Evolutionary conservation across 495 filamentous ascomycete species (phyloP), one percentile per base, ranked within the genome.

Genomic region (Xylaria flabelliformis): DNA sequence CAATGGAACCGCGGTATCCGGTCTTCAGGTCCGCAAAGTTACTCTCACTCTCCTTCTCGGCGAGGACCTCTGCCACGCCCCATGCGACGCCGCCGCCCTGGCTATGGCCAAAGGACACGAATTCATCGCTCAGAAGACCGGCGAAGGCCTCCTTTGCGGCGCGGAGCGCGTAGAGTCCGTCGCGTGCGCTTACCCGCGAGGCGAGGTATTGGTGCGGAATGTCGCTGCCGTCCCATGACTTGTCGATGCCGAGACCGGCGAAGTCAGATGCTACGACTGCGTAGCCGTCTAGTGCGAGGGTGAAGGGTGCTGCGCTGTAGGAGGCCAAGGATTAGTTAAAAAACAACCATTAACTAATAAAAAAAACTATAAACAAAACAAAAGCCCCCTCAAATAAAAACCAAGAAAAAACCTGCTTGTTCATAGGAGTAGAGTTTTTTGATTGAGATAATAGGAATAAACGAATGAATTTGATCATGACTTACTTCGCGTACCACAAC

Each of bases 211-310:
- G 78, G 75, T 88, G 85, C 24, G 71, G 72, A 58, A 85, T 82
- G 8, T 72, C 61, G 46, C 76, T 79, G 13, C 81, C 82, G 48
- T 81, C 74, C 65, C 77, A 75, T 21, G 73, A 74, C n/a, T 73
- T 79, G 42, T 71, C 73, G 41, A 89, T 80, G 39, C 88, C 88
- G 0, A 88, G 81, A 2, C 88, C 88, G 6, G 85, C 86, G 73
- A 87, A 89, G 73, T 90, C 88, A 3, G 88, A 79, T 0, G 83
- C 86, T n/a, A 90, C 80, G 8, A 89, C 87, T 19, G 83, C 86
- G 70, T 86, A 88, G 15, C 88, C 88, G 4, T 81, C 77, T 12
- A 84, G 72, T 0, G 82, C 87, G 24, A 89, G 75, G 7, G 80
- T 73, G 69, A 82, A 88, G 0, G 86, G 83, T 1, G 80, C 80